A percentile compares a stretch with the other conserved stretches of the same genome.
Evolutionary conservation across 2,329 filamentous ascomycete species (phyloP).

Genomic region (Xylaria sp.): DNA sequence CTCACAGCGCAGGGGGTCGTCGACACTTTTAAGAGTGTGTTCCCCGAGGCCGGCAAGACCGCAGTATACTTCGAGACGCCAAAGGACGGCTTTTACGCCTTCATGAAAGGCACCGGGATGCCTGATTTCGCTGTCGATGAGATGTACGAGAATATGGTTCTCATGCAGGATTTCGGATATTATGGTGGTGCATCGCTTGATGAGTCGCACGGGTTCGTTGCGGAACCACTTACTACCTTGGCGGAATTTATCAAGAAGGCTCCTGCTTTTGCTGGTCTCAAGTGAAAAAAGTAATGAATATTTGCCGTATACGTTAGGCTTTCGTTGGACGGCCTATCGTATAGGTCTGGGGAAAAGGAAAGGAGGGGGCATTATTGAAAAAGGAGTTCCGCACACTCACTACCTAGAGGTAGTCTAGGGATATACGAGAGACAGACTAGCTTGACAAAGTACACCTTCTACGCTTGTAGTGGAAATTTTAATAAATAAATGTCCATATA

Average conservation of each 20-base stretch:
- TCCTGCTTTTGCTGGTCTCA: constrained; percentile 50
- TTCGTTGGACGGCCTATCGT: not conserved
- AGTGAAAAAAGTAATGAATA: constrained; percentile 42
- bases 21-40: constrained; percentile 52
- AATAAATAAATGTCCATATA: not conserved
- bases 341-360: not conserved
- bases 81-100: constrained; percentile 54
- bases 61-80: constrained; percentile 52
- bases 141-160: constrained; percentile 62
- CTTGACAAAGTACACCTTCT: not conserved
- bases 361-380: too few species aligned
- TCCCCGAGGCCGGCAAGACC: constrained; percentile 53
- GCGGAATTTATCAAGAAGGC: constrained; percentile 52
- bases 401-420: not conserved
- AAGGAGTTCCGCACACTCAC: too few species aligned
- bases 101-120: constrained; percentile 49
- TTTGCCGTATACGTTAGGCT: not conserved
- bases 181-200: constrained; percentile 58
- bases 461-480: not conserved
- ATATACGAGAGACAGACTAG: not conserved
- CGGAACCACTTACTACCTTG: constrained; percentile 55
- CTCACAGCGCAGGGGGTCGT: constrained; percentile 54
- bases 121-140: constrained; percentile 58
- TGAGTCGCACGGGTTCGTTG: constrained; percentile 51
- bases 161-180: constrained; percentile 64